Base-by-base conservation (phyloP, 371 early-diverging fungal species). In the Mucor indicus region DNA sequence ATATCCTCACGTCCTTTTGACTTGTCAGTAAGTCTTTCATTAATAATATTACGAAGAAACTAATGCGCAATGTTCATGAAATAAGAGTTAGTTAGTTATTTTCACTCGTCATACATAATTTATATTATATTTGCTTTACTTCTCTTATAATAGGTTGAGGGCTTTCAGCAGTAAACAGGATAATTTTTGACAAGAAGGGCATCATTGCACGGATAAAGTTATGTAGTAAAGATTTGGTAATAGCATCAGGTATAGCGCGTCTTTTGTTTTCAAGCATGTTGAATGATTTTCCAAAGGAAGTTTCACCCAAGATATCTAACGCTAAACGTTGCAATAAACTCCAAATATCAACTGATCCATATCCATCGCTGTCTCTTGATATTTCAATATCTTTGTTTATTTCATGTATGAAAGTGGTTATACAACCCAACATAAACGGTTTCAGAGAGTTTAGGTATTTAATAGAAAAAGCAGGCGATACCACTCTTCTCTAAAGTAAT, bases 221-320 rank as follows among this genome's bases (percentile, higher is more conserved):
- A 0, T n/a, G 17, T 43, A 20, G 43, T 35, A 56, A 32, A 23
- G 49, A 44, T 9, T 33, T 17, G 8, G 31, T 37, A 10, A 56
- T 50, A 4, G 59, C 49, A 1, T 33, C 38, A n/a, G 69, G 67
- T 4, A 79, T 50, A 27, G 61, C 58, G 33, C 72, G 67, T 16
- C 48, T 52, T 11, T 66, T 63, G 7, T 56, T 48, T 25, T 72
- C 62, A 10, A 81, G 38, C 65, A 79, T 65, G 19, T 71, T 60
- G 41, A 81, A 78, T 2, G 67, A 51, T 20, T 60, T 47, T 1
- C 80, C 75, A 53, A 81, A 78, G 9, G 71, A 73, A 0, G 77
- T 67, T 21, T 66, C 59, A 2, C 80, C 80, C 44, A 78, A 71
- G 8, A 79, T 55, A 57, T 81, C 80, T 16, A 71, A 31, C 1